These are phyloP conservation scores for Mycena olivaceomarginata DNA, from an alignment of 768 basidiomycete genomes.

Conservation along the genomic window DNA sequence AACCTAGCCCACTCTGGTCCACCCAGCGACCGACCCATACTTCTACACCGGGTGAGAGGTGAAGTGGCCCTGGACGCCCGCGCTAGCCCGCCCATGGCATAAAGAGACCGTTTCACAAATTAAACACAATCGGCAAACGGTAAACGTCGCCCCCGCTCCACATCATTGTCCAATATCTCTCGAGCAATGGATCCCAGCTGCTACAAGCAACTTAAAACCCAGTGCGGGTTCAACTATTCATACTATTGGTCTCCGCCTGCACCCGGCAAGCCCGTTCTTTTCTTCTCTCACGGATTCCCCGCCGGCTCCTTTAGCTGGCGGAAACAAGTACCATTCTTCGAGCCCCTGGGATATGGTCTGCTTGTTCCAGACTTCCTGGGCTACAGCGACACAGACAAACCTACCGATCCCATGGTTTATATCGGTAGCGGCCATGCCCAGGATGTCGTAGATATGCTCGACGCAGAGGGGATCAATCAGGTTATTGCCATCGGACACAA, in stretches of 20 bases:
- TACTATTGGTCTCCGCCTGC: conserved; percentile 27
- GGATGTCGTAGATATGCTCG: conserved; percentile 64
- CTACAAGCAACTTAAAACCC: conserved; percentile 44
- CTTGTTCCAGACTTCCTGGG: conserved; percentile 72
- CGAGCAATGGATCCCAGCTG: conserved; percentile 22
- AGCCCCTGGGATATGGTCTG: conserved; percentile 62
- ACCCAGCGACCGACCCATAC: too few relatives aligned
- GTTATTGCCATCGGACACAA: conserved; percentile 66
- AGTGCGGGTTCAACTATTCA: conserved; percentile 58
- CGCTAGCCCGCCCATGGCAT: too few relatives aligned
- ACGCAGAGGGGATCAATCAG: conserved; percentile 56
- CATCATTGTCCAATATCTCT: too few relatives aligned
- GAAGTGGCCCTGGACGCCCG: too few relatives aligned
- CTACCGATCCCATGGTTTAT: conserved; percentile 60
- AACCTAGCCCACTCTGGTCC: too few relatives aligned
- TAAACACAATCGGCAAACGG: too few relatives aligned
- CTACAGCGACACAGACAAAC: conserved; percentile 70
- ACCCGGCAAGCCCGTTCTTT: conserved; percentile 54
- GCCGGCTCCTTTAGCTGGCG: conserved; percentile 62
- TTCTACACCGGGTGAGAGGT: too few relatives aligned
- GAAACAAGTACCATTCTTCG: conserved; percentile 60
- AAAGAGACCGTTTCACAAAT: too few relatives aligned
- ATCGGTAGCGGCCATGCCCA: conserved; percentile 53
- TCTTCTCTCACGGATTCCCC: conserved; percentile 53
- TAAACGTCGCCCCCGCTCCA: too few relatives aligned